These are phyloP conservation scores for Ceratocystis lukuohia DNA, from an alignment of 2,329 filamentous ascomycete species.

Conservation along the genomic window DNA sequence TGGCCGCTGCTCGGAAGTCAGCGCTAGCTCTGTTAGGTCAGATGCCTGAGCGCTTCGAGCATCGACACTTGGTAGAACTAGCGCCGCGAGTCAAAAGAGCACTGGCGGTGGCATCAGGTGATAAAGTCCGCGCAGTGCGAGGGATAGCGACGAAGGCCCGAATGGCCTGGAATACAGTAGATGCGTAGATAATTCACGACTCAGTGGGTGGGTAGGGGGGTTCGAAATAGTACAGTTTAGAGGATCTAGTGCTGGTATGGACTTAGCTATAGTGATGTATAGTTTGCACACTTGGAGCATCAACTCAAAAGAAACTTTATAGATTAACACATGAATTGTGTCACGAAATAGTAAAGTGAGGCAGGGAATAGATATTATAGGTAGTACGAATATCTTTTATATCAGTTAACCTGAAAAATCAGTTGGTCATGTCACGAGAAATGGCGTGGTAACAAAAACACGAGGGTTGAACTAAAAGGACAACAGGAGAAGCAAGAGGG, in stretches of 20 bases:
- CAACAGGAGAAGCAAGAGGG: not conserved
- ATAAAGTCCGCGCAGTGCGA: conserved; percentile 40
- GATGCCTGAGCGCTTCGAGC: conserved; percentile 37
- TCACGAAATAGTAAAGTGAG: too few relatives aligned
- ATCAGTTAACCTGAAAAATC: too few relatives aligned
- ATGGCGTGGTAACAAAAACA: too few relatives aligned
- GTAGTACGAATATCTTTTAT: too few relatives aligned
- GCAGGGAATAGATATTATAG: too few relatives aligned
- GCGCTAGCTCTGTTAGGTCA: conserved; percentile 32
- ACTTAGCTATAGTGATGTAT: too few relatives aligned
- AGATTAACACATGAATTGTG: too few relatives aligned
- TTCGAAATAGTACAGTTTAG: not conserved
- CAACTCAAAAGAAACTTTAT: too few relatives aligned
- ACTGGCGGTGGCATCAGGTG: conserved; percentile 39
- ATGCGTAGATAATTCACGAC: conserved; percentile 24
- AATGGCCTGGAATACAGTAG: conserved; percentile 32
- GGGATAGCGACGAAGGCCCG: conserved; percentile 37
- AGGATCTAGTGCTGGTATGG: not conserved
- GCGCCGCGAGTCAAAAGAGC: conserved; percentile 34
- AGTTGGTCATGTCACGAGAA: too few relatives aligned
- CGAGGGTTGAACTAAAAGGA: not conserved
- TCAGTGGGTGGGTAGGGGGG: conserved; percentile 20
- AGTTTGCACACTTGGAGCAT: too few relatives aligned
- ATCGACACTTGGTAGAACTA: conserved; percentile 33
- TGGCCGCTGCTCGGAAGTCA: conserved; percentile 8